Conservation (phyloP, 306 rosid genomes). For the Canavalia ensiformis region DNA sequence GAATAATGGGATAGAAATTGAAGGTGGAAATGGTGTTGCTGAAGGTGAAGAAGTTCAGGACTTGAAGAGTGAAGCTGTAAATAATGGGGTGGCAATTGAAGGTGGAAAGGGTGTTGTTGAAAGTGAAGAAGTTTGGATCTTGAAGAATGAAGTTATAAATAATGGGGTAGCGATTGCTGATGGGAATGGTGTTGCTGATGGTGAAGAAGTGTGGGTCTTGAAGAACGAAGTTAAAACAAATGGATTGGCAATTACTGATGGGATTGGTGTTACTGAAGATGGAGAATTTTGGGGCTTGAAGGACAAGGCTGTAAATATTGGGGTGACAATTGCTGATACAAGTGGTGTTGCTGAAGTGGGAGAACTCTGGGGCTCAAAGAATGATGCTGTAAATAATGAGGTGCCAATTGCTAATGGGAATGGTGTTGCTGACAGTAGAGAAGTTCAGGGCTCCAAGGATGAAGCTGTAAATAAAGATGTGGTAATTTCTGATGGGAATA, state of each 20-base stretch:
- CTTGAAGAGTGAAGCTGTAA: constrained; percentile 31
- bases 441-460: constrained; percentile 33
- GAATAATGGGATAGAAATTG: constrained; percentile 48
- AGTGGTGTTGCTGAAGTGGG: constrained; percentile 48
- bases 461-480: constrained; percentile 48
- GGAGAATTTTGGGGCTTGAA: constrained; percentile 40
- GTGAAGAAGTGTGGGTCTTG: constrained; percentile 37
- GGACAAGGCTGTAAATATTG: constrained; percentile 43
- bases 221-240: constrained; percentile 36
- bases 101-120: constrained; percentile 45
- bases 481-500: constrained; percentile 41
- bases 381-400: constrained; percentile 50
- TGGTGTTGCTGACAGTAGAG: constrained; percentile 48
- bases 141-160: constrained; percentile 37
- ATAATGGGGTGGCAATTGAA: constrained; percentile 50
- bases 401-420: constrained; percentile 40
- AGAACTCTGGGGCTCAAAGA: constrained; percentile 39
- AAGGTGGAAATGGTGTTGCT: constrained; percentile 38
- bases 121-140: constrained; percentile 41
- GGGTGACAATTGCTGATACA: constrained; percentile 36
- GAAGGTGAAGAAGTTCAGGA: constrained; percentile 47
- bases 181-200: constrained; percentile 49
- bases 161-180: constrained; percentile 48
- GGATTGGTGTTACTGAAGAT: constrained; percentile 44
- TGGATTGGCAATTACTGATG: constrained; percentile 42